A percentile compares a stretch with the other conserved stretches of the same genome.
Conservation (phyloP, 2,329 filamentous ascomycete genomes). For the Dryadomyces quercivorus region DNA sequence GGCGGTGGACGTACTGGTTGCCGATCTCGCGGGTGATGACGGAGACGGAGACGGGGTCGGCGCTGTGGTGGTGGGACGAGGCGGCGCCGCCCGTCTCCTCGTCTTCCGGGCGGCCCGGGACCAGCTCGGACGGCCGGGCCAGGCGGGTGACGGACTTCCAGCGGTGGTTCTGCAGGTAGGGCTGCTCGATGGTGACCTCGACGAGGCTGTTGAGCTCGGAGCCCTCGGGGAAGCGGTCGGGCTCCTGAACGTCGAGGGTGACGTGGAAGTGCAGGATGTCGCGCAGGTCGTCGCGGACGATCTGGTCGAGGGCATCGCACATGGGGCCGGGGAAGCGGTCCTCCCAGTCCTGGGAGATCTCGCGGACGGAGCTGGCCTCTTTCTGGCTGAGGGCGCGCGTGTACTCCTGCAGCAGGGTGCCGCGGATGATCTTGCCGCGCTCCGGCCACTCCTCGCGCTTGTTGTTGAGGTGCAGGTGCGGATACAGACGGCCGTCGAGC, state of each 20-base stretch:
- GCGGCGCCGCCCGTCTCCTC: constrained; percentile 1
- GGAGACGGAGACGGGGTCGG: constrained; percentile 17
- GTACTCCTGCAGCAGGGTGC: constrained; percentile 45
- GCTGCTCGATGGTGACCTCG: constrained; percentile 44
- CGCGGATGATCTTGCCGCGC: constrained; percentile 29
- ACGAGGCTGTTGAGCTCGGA: constrained; percentile 47
- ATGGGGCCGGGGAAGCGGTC: constrained; percentile 41
- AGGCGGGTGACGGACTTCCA: constrained; percentile 51
- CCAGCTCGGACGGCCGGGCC: constrained; percentile 42
- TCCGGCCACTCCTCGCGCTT: constrained; percentile 36
- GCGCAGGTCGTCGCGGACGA: constrained; percentile 35
- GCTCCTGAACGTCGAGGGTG: constrained; percentile 45
- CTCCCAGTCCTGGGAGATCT: constrained; percentile 44
- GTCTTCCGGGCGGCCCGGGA: constrained; percentile 5
- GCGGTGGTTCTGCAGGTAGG: constrained; percentile 38
- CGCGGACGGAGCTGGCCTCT: constrained; percentile 42
- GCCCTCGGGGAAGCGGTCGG: constrained; percentile 43
- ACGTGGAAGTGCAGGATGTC: constrained; percentile 51
- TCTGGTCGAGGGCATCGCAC: constrained; percentile 35
- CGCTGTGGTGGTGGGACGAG: too few species aligned
- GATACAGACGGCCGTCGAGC: constrained; percentile 36
- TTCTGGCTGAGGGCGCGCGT: constrained; percentile 40
- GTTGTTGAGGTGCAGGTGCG: constrained; percentile 42
- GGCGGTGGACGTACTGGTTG: constrained; percentile 34
- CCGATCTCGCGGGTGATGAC: constrained; percentile 38